Base-by-base conservation (phyloP, 805 yeast species). In the Teunomyces atbi region DNA sequence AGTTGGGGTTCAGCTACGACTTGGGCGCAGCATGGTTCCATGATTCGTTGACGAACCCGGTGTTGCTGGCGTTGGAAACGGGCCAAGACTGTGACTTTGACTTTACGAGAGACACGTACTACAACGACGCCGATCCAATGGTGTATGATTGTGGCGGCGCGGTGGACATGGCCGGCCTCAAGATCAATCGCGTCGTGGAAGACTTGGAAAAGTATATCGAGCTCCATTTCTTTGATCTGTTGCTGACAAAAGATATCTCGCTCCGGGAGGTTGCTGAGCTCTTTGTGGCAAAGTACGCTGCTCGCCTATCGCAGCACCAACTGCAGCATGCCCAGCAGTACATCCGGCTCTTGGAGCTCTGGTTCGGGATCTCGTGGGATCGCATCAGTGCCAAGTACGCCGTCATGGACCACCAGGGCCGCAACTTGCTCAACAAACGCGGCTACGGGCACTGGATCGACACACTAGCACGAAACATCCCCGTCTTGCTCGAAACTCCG, bases 1-100 rank as follows among this genome's bases (percentile, higher is more conserved):
- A 48, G n/a, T 32, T 53, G 6, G 62, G 62, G 13, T 44, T 44
- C 21, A 57, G 65, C 2, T 83, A 84, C 55, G 96, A 89, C 60
- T 52, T 89, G n/a, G 97, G 97, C 0, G 96, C 96, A 0, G 79
- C 90, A 4, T 90, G 97, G 97, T 87, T 86, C 59, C 97, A 90
- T 59, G 96, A 89, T 53, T 81, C 90, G 0, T 65, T 89, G 33
- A 71, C 77, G 28, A 90, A 90, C 60, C 74, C 76, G 2, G 68
- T 23, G 63, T 67, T 18, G 38, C 46, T 57, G 29, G 66, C 63
- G 27, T 23, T 58, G 7, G 53, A 47, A 3, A 52, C 49, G 5
- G 37, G 38, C 10, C 55, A 50, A 1, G 46, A 36, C 1, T 59
- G 62, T 37, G 57, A 59, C 43, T 34, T 58, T 7, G 35, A 32